Evolutionary conservation across 2,329 filamentous ascomycete genomes (phyloP).

Genomic region (Gnomoniopsis smithogilvyi): DNA sequence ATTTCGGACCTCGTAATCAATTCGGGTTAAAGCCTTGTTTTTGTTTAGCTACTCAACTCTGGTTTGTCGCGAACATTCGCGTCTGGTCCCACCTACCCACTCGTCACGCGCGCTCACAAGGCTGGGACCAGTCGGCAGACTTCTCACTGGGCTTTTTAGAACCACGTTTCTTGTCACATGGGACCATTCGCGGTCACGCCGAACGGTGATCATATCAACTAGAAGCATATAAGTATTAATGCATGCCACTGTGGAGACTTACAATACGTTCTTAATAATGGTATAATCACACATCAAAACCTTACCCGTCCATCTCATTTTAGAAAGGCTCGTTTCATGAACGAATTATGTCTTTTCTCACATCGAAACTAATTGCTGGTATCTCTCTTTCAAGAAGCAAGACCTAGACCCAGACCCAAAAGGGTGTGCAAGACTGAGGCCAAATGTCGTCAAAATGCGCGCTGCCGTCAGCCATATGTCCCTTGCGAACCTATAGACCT

Average conservation of each 20-base stretch:
- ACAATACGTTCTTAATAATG: not conserved
- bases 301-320: not conserved
- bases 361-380: constrained; percentile 4
- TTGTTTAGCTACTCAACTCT: no score
- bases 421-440: not conserved
- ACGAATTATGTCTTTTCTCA: not conserved
- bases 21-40: not conserved
- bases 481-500: not conserved
- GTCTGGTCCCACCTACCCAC: not conserved
- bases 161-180: no score
- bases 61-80: constrained; percentile 2
- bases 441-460: not conserved
- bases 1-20: not conserved
- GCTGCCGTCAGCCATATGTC: not conserved
- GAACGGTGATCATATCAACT: not conserved
- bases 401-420: not conserved
- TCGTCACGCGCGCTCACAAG: no score
- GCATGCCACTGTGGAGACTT: not conserved
- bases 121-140: no score
- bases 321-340: not conserved
- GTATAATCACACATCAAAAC: not conserved
- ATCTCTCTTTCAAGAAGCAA: constrained; percentile 4
- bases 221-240: not conserved
- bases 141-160: no score
- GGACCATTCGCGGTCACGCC: no score